Percentiles rank a stretch among this genome's conserved stretches.
Evolutionary conservation across 176 grass and related monocot genomes (phyloP).

Genomic region (Phoenix roebelenii): DNA sequence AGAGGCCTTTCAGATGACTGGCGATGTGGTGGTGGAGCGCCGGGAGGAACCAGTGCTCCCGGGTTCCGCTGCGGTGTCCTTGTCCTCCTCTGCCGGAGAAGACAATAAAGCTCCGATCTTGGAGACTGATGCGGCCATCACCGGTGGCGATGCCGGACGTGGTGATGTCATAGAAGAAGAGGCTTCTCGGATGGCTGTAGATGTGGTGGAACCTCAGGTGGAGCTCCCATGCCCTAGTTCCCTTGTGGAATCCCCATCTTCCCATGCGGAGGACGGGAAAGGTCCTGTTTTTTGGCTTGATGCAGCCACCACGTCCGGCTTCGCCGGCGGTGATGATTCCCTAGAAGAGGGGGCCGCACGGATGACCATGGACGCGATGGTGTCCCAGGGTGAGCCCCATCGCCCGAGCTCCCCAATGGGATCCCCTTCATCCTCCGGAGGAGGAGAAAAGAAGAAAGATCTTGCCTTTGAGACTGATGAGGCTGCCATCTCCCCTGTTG

Average conservation of each 20-base stretch:
- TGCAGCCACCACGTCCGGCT: background rate
- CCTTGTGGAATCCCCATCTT: no score
- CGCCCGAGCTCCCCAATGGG: background rate
- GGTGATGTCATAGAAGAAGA: constrained; percentile 5
- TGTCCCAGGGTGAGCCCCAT: constrained; percentile 26
- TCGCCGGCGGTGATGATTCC: no score
- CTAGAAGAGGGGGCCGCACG: constrained; percentile 28
- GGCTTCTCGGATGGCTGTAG: constrained; percentile 15
- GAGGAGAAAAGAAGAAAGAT: no score
- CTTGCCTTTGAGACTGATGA: background rate
- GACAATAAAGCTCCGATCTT: constrained; percentile 4
- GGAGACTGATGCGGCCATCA: constrained; percentile 6
- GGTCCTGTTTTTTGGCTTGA: background rate
- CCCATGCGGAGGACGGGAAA: no score
- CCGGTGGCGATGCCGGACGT: constrained; percentile 2
- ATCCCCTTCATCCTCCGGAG: no score
- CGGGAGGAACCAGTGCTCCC: background rate
- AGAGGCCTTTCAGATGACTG: no score
- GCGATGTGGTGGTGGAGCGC: no score
- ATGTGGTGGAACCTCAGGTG: no score
- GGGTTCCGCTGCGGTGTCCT: background rate
- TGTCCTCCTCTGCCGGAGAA: constrained; percentile 1
- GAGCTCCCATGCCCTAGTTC: no score
- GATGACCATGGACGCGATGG: constrained; percentile 18
- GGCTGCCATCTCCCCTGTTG: background rate